Percentiles rank a stretch among this genome's conserved stretches.
Conservation (phyloP, 805 yeast genomes). For the Pichia sporocuriosa region DNA sequence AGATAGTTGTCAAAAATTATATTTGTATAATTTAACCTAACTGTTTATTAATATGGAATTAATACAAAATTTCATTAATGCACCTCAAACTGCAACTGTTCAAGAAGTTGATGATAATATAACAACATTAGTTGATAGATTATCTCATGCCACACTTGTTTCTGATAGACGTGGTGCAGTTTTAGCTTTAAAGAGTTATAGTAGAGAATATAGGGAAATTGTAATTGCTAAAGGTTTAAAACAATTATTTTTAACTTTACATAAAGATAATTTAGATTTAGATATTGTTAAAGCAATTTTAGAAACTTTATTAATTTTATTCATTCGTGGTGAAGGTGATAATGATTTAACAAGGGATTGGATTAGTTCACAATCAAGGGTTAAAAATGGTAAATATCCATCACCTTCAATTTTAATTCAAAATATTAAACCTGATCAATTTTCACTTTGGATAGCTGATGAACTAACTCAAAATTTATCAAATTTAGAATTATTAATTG, state of each 20-base stretch:
- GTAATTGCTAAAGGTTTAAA: conserved; percentile 84
- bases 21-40: neutral
- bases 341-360: conserved; percentile 60
- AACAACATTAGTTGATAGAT: conserved; percentile 79
- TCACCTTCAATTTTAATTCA: conserved; percentile 59
- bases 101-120: conserved; percentile 68
- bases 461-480: conserved; percentile 67
- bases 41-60: conserved; percentile 23
- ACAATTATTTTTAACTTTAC: conserved; percentile 60
- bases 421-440: conserved; percentile 61
- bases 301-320: conserved; percentile 78
- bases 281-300: conserved; percentile 71
- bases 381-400: conserved; percentile 72
- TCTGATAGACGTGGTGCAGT: conserved; percentile 90
- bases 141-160: conserved; percentile 72
- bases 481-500: conserved; percentile 41
- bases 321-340: conserved; percentile 56
- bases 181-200: conserved; percentile 78
- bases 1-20: too few relatives aligned
- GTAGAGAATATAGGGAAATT: conserved; percentile 81
- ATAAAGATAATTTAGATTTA: conserved; percentile 56
- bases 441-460: conserved; percentile 92
- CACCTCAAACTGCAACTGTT: conserved; percentile 27
- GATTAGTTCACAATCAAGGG: conserved; percentile 68
- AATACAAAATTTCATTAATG: conserved; percentile 29